Conservation (phyloP, 2,329 filamentous ascomycete species). For the Pseudocercospora musae region DNA sequence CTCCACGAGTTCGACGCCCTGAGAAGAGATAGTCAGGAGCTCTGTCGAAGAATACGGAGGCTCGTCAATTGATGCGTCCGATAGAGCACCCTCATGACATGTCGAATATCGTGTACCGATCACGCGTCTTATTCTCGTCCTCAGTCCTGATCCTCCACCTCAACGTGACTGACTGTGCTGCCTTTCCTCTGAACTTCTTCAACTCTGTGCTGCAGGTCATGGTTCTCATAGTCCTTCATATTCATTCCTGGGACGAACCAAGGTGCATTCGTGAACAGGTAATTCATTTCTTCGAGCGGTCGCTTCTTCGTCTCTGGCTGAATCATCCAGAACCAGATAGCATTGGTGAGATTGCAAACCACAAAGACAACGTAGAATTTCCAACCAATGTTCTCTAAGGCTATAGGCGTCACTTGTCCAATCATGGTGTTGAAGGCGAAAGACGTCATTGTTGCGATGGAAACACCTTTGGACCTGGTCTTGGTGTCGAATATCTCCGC, state of each 20-base stretch:
- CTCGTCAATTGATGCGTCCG: neutral
- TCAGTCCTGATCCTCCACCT: slow-evolving; percentile 16
- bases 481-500: slow-evolving; percentile 63
- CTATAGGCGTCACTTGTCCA: slow-evolving; percentile 63
- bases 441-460: slow-evolving; percentile 65
- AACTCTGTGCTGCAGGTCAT: slow-evolving; percentile 59
- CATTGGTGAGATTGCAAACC: slow-evolving; percentile 67
- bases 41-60: neutral
- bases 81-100: neutral
- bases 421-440: slow-evolving; percentile 79
- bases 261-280: slow-evolving; percentile 59
- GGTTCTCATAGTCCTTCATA: slow-evolving; percentile 50
- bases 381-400: slow-evolving; percentile 55
- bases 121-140: neutral
- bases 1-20: neutral
- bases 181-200: slow-evolving; percentile 57
- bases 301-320: slow-evolving; percentile 64
- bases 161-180: slow-evolving; percentile 24
- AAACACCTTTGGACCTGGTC: slow-evolving; percentile 67
- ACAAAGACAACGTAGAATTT: slow-evolving; percentile 61
- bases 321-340: slow-evolving; percentile 60
- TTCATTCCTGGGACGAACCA: slow-evolving; percentile 60
- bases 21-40: neutral
- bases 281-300: slow-evolving; percentile 67
- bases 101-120: too few species aligned